Evolutionary conservation across 2,329 filamentous ascomycete species (phyloP).

Genomic region (Bipolaris victoriae): DNA sequence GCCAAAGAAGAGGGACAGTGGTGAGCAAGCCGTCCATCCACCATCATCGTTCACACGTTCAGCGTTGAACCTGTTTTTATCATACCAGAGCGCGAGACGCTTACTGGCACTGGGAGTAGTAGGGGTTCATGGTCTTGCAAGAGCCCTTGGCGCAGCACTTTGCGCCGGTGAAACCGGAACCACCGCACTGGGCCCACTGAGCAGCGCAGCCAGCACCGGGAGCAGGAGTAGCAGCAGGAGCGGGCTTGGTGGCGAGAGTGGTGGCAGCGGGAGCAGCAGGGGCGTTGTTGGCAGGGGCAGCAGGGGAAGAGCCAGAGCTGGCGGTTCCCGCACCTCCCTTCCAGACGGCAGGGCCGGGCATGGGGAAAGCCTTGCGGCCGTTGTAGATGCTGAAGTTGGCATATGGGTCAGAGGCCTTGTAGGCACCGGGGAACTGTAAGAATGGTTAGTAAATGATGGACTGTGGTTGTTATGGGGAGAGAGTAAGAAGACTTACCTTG

Average conservation of each 20-base stretch:
- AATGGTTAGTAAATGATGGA: background rate
- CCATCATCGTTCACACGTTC: too few species aligned
- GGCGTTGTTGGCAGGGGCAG: constrained; percentile 17
- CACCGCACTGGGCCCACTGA: constrained; percentile 25
- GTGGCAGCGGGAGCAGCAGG: constrained; percentile 7
- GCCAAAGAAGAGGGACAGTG: background rate
- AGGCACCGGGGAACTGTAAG: constrained; percentile 38
- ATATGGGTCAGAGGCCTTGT: constrained; percentile 31
- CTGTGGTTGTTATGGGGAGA: background rate
- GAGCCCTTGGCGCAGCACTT: constrained; percentile 23
- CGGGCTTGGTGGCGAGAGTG: constrained; percentile 9
- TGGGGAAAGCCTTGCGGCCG: constrained; percentile 25
- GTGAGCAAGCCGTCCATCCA: too few species aligned
- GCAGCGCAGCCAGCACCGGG: constrained; percentile 14
- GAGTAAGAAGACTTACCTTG: constrained; percentile 32
- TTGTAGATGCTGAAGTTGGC: constrained; percentile 39
- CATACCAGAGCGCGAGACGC: background rate
- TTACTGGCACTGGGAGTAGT: constrained; percentile 27
- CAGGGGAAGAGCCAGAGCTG: constrained; percentile 4
- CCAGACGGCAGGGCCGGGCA: constrained; percentile 25
- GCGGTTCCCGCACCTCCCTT: constrained; percentile 15
- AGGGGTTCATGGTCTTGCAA: constrained; percentile 26
- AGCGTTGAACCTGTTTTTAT: background rate
- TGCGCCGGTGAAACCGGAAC: constrained; percentile 20
- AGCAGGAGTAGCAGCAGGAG: constrained; percentile 9